Percentiles rank a stretch among this genome's conserved stretches.
phyloP scores from a whole-genome alignment of 495 filamentous ascomycete species.

The Talaromyces thailandensis region DNA sequence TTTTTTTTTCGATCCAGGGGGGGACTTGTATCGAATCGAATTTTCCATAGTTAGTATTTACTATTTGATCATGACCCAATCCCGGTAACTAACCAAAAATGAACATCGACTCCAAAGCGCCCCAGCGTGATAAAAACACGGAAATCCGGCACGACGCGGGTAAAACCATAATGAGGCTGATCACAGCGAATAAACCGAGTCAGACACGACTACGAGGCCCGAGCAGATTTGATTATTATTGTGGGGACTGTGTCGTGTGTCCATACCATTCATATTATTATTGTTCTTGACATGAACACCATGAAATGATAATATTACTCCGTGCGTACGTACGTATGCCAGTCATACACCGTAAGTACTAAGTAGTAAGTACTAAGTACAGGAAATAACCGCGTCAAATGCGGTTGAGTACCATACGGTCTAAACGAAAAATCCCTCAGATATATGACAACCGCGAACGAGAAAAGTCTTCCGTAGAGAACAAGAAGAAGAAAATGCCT shows the following conservation, averaged over 20 bases:
- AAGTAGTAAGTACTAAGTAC: too few species aligned
- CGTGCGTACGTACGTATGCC: neutral
- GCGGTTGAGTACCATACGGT: neutral
- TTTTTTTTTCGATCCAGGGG: too few species aligned
- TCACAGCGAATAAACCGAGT: neutral
- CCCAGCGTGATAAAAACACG: neutral
- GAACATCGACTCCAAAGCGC: neutral
- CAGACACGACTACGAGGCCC: neutral
- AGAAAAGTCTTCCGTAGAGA: neutral
- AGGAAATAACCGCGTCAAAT: neutral
- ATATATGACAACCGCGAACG: neutral
- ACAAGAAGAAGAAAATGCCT: neutral
- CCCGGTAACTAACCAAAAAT: neutral
- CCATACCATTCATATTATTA: neutral
- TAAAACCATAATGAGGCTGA: neutral
- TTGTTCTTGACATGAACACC: neutral
- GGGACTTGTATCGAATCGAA: too few species aligned
- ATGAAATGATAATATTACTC: neutral
- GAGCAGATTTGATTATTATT: neutral
- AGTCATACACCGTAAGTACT: neutral
- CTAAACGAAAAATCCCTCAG: neutral
- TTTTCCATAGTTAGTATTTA: too few species aligned
- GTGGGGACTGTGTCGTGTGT: neutral
- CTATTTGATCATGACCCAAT: neutral
- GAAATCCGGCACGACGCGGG: neutral